These are phyloP conservation scores for Xylaria palmicola DNA, from an alignment of 495 filamentous ascomycete species.

Conservation along the genomic window DNA sequence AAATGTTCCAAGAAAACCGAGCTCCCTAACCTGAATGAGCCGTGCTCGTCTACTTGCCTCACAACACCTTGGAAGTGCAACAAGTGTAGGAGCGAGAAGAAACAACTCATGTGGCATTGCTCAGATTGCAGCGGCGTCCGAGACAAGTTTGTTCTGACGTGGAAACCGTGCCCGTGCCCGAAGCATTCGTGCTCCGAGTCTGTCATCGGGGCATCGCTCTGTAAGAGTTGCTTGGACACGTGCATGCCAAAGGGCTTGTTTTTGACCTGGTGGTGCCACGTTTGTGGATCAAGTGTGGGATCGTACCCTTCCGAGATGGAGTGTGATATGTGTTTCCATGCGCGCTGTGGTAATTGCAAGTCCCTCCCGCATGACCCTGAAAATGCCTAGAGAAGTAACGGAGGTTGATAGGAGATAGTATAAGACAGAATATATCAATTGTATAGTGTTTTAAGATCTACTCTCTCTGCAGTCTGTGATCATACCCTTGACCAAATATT, in stretches of 20 bases:
- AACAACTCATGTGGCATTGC: slow-evolving; percentile 5
- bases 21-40: not conserved
- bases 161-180: not conserved
- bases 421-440: too few relatives aligned
- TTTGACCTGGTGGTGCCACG: not conserved
- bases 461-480: too few relatives aligned
- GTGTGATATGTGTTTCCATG: not conserved
- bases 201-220: not conserved
- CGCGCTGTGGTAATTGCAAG: not conserved
- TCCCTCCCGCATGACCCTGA: not conserved
- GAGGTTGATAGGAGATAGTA: too few relatives aligned
- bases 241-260: not conserved
- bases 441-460: too few relatives aligned
- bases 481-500: too few relatives aligned
- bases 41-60: not conserved
- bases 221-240: not conserved
- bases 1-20: not conserved
- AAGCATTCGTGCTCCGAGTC: not conserved
- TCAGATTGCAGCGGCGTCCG: not conserved
- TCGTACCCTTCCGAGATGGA: not conserved
- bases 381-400: too few relatives aligned
- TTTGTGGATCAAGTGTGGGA: not conserved
- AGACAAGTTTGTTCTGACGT: not conserved
- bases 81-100: not conserved
- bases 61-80: slow-evolving; percentile 9